Conservation (phyloP, 73 alveolate species). For the Diophrys appendiculata region DNA sequence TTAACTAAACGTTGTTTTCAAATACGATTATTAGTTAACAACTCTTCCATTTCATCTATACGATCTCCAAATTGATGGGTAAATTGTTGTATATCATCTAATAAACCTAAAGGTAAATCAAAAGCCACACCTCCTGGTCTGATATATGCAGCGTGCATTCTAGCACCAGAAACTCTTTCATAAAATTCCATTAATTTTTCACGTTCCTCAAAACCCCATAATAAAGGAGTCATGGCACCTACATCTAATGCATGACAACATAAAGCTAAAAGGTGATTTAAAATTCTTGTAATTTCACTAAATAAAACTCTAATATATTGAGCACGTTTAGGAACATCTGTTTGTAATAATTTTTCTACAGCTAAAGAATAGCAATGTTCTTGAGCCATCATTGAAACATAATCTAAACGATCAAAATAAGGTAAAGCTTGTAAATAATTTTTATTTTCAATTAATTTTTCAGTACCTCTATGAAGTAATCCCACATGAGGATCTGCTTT, state of each 20-base stretch:
- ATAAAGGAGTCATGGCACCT: conserved; percentile 44
- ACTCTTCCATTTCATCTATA: conserved; percentile 19
- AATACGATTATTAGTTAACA: conserved; percentile 18
- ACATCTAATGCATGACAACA: conserved; percentile 52
- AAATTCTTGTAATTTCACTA: conserved; percentile 39
- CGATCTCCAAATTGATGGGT: conserved; percentile 9
- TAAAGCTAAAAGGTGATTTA: conserved; percentile 37
- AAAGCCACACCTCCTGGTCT: conserved; percentile 48
- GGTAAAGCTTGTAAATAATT: conserved; percentile 42
- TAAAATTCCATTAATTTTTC: conserved; percentile 53
- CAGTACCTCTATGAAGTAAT: conserved; percentile 50
- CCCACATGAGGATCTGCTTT: conserved; percentile 56
- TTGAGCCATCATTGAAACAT: conserved; percentile 35
- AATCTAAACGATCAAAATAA: conserved; percentile 36
- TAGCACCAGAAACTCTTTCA: conserved; percentile 63
- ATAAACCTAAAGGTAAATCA: too few species aligned
- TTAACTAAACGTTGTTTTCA: conserved; percentile 39
- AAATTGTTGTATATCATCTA: conserved; percentile 19
- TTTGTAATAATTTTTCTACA: conserved; percentile 20
- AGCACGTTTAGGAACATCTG: conserved; percentile 1
- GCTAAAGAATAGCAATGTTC: conserved; percentile 49
- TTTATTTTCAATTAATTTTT: conserved; percentile 34
- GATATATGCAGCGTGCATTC: conserved; percentile 60
- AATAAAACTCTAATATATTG: conserved; percentile 40
- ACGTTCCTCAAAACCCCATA: conserved; percentile 57